Evolutionary conservation across 2,329 filamentous ascomycete species (phyloP).

Genomic region (Huntiella decipiens): DNA sequence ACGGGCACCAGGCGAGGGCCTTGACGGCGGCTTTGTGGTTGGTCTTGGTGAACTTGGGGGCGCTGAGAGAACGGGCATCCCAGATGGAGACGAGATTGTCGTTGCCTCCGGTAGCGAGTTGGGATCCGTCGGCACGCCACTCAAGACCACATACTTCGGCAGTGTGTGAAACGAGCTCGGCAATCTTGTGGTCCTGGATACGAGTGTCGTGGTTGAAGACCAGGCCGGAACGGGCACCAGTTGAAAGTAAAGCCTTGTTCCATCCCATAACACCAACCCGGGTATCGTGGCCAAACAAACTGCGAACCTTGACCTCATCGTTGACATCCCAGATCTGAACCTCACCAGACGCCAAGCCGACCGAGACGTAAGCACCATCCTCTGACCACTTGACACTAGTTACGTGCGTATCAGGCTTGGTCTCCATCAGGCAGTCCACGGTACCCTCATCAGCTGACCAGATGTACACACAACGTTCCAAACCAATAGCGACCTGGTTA

Average conservation of each 20-base stretch:
- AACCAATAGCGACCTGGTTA: constrained; percentile 93
- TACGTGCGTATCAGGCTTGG: constrained; percentile 77
- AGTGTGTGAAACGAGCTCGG: constrained; percentile 90
- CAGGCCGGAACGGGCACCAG: constrained; percentile 80
- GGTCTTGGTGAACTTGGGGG: constrained; percentile 98
- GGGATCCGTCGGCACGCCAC: constrained; percentile 90
- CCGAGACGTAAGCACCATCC: constrained; percentile 88
- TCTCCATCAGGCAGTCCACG: constrained; percentile 78
- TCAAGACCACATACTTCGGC: constrained; percentile 96
- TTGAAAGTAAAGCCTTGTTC: constrained; percentile 96
- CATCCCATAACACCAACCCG: constrained; percentile 97
- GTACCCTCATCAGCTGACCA: constrained; percentile 92
- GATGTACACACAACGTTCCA: constrained; percentile 93
- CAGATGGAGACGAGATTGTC: constrained; percentile 99
- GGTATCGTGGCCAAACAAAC: constrained; percentile 95
- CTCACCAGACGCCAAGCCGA: constrained; percentile 85
- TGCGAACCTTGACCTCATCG: constrained; percentile 84
- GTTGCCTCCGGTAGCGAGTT: constrained; percentile 93
- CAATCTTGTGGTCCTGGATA: constrained; percentile 92
- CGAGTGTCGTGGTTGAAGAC: constrained; percentile 98
- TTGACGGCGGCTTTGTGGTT: constrained; percentile 99
- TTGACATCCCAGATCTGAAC: constrained; percentile 99
- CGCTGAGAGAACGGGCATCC: constrained; percentile 82
- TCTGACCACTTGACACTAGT: constrained; percentile 98
- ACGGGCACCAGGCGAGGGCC: constrained; percentile 95